Evolutionary conservation across 2,329 filamentous ascomycete genomes (phyloP).

Genomic region (Diplodia mutila): DNA sequence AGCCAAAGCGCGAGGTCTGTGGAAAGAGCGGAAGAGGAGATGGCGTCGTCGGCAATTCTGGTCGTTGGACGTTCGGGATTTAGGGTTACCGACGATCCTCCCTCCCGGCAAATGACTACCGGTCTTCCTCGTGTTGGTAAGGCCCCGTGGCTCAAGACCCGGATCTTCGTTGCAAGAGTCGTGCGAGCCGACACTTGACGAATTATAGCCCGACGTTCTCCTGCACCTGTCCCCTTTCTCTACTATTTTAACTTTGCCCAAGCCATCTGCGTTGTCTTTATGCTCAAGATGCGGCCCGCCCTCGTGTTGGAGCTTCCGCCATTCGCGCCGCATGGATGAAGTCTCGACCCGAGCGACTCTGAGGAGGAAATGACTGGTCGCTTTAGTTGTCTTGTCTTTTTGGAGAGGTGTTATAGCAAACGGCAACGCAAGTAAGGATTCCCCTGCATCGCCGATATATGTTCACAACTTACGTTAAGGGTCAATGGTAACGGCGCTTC

Average conservation of each 20-base stretch:
- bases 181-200: neutral
- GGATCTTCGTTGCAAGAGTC: constrained; percentile 1
- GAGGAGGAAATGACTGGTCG: neutral
- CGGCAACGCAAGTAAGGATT: neutral
- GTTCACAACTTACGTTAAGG: neutral
- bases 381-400: neutral
- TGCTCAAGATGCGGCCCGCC: constrained; percentile 11
- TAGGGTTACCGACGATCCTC: constrained; percentile 11
- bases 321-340: neutral
- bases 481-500: neutral
- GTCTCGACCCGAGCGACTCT: neutral
- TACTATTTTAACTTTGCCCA: constrained; percentile 5
- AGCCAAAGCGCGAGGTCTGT: neutral
- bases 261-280: neutral
- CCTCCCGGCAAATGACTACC: constrained; percentile 10
- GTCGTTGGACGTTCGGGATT: neutral
- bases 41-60: neutral
- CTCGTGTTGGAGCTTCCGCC: neutral
- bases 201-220: neutral
- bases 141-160: neutral
- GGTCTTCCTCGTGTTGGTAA: neutral
- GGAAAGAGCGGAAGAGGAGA: neutral
- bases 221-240: neutral
- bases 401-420: neutral
- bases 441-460: neutral